phyloP scores from a whole-genome alignment of 177 flowering plant species.

The Vitis hybrid region DNA sequence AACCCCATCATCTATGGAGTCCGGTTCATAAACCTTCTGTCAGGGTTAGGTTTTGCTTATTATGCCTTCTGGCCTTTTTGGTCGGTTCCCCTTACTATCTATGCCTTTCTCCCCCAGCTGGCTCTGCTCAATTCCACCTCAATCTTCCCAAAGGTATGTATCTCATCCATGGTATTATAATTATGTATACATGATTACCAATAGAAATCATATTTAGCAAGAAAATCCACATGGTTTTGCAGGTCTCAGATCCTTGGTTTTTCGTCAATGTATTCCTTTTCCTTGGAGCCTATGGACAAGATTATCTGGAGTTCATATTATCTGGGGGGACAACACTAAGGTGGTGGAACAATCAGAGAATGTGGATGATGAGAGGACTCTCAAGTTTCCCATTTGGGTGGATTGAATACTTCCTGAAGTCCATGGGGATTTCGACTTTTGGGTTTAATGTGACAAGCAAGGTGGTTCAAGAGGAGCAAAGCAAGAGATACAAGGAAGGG shows the following conservation, averaged over 20 bases:
- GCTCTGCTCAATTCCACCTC: background rate
- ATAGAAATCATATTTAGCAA: too few relatives aligned
- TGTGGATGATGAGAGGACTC: constrained; percentile 30
- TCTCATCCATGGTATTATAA: too few relatives aligned
- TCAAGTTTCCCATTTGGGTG: constrained; percentile 22
- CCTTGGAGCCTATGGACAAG: constrained; percentile 25
- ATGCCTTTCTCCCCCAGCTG: background rate
- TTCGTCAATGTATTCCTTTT: constrained; percentile 2
- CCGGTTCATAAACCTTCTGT: background rate
- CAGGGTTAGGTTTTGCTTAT: background rate
- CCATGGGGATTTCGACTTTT: constrained; percentile 14
- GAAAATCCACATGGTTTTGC: background rate
- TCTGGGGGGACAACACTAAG: constrained; percentile 8
- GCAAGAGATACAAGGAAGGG: background rate
- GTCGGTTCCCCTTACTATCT: background rate
- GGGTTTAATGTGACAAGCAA: constrained; percentile 34
- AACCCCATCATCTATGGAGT: background rate
- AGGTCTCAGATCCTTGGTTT: constrained; percentile 15
- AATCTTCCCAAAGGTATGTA: background rate
- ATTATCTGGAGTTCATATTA: constrained; percentile 16
- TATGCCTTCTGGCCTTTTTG: background rate
- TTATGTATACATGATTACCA: too few relatives aligned
- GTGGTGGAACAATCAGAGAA: constrained; percentile 38
- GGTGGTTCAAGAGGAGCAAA: constrained; percentile 21
- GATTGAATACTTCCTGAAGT: constrained; percentile 12